These are phyloP conservation scores for Triticum aestivum DNA, from an alignment of 176 grass and related monocot genomes.

Conservation along the genomic window DNA sequence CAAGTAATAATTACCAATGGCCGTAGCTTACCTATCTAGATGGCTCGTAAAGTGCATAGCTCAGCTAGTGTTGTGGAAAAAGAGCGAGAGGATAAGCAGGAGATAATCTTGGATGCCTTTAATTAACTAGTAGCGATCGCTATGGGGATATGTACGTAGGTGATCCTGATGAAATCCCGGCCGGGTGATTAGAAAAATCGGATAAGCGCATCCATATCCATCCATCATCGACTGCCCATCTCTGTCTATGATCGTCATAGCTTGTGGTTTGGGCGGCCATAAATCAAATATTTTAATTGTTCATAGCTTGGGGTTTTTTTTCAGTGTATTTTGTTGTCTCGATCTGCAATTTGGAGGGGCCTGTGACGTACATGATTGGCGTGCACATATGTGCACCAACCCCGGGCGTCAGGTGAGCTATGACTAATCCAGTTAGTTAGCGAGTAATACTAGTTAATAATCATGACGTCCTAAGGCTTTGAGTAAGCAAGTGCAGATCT, in stretches of 20 bases:
- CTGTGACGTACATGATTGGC: not conserved
- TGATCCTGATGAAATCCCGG: conserved; percentile 6
- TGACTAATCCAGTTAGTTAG: not conserved
- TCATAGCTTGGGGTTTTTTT: not conserved
- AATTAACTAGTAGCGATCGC: not conserved
- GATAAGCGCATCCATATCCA: conserved; percentile 21
- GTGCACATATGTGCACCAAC: not conserved
- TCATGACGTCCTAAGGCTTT: not conserved
- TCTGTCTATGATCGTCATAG: not conserved
- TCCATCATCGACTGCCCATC: not conserved
- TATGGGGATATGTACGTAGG: not conserved
- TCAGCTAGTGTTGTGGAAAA: not conserved
- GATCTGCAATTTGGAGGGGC: not conserved
- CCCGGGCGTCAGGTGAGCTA: not conserved
- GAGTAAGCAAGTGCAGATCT: not conserved
- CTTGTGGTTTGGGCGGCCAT: not conserved
- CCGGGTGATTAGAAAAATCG: not conserved
- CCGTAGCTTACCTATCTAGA: not conserved
- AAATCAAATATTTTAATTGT: not conserved
- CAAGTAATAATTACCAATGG: not conserved
- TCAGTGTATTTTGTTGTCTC: not conserved
- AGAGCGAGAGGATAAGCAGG: not conserved
- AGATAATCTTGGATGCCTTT: not conserved
- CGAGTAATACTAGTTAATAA: not conserved
- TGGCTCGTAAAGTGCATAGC: not conserved